Evolutionary conservation across 1,284 basidiomycete species (phyloP).

Genomic region (Papiliotrema fonsecae): DNA sequence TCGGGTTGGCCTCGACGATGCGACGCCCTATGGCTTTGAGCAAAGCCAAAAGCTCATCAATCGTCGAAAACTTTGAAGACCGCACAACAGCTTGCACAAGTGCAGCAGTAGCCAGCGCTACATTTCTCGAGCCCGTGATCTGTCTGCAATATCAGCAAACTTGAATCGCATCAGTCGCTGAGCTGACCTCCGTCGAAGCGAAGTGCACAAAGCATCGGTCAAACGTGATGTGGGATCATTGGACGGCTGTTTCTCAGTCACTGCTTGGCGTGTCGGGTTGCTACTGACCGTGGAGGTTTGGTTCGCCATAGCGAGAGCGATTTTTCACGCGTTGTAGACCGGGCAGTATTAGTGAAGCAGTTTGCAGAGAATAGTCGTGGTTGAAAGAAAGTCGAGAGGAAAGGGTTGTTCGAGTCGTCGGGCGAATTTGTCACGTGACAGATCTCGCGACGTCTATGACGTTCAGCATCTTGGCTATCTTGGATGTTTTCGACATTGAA

Average conservation of each 20-base stretch:
- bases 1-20: conserved; percentile 83
- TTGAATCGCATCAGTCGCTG: background rate
- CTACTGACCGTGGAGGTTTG: no score
- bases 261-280: no score
- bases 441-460: no score
- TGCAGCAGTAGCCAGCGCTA: conserved; percentile 83
- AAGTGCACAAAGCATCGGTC: conserved; percentile 63
- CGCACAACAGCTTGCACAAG: conserved; percentile 84
- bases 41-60: conserved; percentile 77
- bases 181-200: conserved; percentile 61
- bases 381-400: no score
- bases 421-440: no score
- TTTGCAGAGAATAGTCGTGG: no score
- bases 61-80: conserved; percentile 75
- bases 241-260: conserved; percentile 30
- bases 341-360: no score
- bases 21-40: conserved; percentile 75
- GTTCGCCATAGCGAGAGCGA: no score
- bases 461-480: no score
- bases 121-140: conserved; percentile 77
- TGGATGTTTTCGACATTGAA: no score
- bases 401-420: no score
- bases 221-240: conserved; percentile 44
- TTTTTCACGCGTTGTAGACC: no score
- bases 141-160: conserved; percentile 52